phyloP scores from a whole-genome alignment of 768 basidiomycete genomes.

The Suillus fuscotomentosus region DNA sequence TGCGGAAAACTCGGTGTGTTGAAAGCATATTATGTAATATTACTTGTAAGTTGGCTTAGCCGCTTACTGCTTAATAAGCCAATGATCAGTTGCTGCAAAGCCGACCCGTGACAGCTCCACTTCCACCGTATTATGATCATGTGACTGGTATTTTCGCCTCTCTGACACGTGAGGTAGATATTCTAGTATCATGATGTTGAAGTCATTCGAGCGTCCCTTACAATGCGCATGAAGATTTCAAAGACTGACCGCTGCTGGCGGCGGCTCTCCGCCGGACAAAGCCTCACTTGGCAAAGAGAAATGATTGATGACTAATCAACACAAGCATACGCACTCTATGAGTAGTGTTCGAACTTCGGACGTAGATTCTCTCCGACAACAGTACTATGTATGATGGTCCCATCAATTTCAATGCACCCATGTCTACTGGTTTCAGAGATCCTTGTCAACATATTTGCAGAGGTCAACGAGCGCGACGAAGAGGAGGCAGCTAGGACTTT shows the following conservation, averaged over 20 bases:
- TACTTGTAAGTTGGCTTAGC: too few species aligned
- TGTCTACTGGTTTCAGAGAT: constrained; percentile 4
- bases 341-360: too few species aligned
- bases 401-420: constrained; percentile 1
- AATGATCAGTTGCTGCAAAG: too few species aligned
- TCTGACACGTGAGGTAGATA: too few species aligned
- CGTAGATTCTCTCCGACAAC: not conserved
- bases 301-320: not conserved
- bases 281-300: not conserved
- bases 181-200: too few species aligned
- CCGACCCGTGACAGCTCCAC: too few species aligned
- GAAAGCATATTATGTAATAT: too few species aligned
- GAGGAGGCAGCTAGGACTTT: constrained; percentile 3
- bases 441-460: constrained; percentile 2
- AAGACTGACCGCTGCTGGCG: not conserved
- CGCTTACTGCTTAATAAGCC: too few species aligned
- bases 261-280: not conserved
- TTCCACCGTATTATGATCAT: too few species aligned
- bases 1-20: too few species aligned
- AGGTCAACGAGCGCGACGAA: constrained; percentile 3
- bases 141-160: too few species aligned
- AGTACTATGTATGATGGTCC: not conserved
- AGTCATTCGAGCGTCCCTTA: not conserved
- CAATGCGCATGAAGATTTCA: not conserved
- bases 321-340: not conserved